Percentiles rank a stretch among this genome's conserved stretches.
These are phyloP conservation scores for Umbelopsis sp. DNA, from an alignment of 371 early-diverging fungal species.

Conservation along the genomic window DNA sequence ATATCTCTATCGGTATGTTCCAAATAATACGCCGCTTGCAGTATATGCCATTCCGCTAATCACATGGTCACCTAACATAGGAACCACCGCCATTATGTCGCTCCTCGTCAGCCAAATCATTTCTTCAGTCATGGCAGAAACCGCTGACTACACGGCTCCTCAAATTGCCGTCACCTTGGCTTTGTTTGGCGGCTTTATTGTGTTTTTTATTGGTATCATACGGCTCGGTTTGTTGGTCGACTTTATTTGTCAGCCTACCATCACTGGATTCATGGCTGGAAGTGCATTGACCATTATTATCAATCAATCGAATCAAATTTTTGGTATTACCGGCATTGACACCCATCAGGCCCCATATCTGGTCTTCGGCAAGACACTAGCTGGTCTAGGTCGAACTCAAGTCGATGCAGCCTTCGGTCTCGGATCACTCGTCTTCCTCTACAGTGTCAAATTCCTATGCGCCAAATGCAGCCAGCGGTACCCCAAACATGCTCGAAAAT, in stretches of 20 bases:
- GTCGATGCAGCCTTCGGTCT: conserved; percentile 68
- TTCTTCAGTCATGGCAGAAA: conserved; percentile 42
- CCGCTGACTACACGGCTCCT: conserved; percentile 41
- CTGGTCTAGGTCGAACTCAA: conserved; percentile 44
- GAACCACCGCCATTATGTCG: conserved; percentile 84
- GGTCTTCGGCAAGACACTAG: conserved; percentile 62
- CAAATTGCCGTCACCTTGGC: conserved; percentile 54
- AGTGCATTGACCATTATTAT: conserved; percentile 80
- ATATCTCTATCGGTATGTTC: conserved; percentile 79
- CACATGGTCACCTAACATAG: conserved; percentile 24
- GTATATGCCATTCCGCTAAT: background rate
- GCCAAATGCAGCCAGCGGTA: conserved; percentile 40
- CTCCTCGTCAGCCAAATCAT: conserved; percentile 71
- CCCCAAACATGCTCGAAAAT: conserved; percentile 34
- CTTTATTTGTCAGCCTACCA: conserved; percentile 78
- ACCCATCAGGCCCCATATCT: conserved; percentile 61
- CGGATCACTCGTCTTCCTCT: conserved; percentile 54
- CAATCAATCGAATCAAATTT: conserved; percentile 73
- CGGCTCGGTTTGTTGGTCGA: conserved; percentile 82
- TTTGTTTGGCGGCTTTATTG: conserved; percentile 68
- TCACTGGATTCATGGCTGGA: conserved; percentile 78
- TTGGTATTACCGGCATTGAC: conserved; percentile 72
- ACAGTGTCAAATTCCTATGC: conserved; percentile 39
- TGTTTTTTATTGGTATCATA: conserved; percentile 70
- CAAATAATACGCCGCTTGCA: background rate